Conservation (phyloP, 129 eudicot species). For the Apium graveolens region DNA sequence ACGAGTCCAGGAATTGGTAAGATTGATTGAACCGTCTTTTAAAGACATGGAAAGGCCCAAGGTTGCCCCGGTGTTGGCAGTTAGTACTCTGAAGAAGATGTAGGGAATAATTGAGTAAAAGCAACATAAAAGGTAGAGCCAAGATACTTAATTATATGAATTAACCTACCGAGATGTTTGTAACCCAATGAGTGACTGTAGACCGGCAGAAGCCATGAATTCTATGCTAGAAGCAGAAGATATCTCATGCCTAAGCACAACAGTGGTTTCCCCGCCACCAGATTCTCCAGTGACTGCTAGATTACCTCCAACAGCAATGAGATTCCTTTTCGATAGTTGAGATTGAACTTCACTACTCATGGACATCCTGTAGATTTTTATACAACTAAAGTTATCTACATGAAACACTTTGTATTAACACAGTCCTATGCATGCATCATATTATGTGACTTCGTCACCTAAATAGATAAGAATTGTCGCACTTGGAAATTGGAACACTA, state of each 20-base stretch:
- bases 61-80: conserved; percentile 69
- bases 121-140: neutral
- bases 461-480: neutral
- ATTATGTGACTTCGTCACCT: neutral
- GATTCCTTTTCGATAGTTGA: conserved; percentile 57
- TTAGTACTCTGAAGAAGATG: conserved; percentile 46
- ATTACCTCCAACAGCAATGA: conserved; percentile 75
- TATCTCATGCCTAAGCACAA: conserved; percentile 63
- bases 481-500: neutral
- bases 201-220: conserved; percentile 70
- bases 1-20: conserved; percentile 85
- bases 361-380: conserved; percentile 45
- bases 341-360: conserved; percentile 90
- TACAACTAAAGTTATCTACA: neutral
- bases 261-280: conserved; percentile 74
- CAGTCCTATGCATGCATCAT: neutral
- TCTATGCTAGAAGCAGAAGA: conserved; percentile 67
- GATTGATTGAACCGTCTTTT: conserved; percentile 84
- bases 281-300: conserved; percentile 66
- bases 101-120: conserved; percentile 1
- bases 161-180: conserved; percentile 70
- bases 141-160: neutral
- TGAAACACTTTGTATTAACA: conserved; percentile 6
- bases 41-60: conserved; percentile 78
- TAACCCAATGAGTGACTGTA: conserved; percentile 61